Evolutionary conservation across 345 rosid species (phyloP).

Genomic region (Eucalyptus marginata): DNA sequence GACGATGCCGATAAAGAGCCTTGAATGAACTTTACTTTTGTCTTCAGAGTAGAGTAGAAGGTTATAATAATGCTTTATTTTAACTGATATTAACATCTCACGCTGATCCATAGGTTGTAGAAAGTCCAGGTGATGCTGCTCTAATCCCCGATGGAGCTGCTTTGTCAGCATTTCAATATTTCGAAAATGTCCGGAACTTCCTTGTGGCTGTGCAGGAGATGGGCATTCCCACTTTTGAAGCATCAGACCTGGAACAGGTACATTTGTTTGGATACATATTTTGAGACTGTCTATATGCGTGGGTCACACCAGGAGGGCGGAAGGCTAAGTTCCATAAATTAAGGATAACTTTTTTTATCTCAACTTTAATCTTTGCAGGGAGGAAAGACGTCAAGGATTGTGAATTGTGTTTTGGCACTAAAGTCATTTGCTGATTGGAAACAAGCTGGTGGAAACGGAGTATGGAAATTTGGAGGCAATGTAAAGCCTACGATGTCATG

Average conservation of each 20-base stretch:
- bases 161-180: constrained; percentile 79
- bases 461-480: constrained; percentile 47
- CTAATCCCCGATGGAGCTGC: constrained; percentile 78
- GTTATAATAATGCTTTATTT: background rate
- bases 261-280: background rate
- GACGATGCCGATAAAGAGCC: background rate
- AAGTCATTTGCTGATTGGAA: constrained; percentile 87
- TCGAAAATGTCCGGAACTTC: constrained; percentile 86
- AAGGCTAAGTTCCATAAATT: background rate
- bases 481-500: constrained; percentile 30
- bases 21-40: background rate
- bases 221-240: constrained; percentile 86
- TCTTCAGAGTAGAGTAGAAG: background rate
- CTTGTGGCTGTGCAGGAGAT: constrained; percentile 60
- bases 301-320: background rate
- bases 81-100: background rate
- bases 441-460: constrained; percentile 51
- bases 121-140: constrained; percentile 61
- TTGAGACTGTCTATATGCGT: background rate
- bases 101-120: constrained; percentile 46
- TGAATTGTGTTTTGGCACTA: constrained; percentile 67
- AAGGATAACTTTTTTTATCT: background rate
- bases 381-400: constrained; percentile 52
- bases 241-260: constrained; percentile 88
- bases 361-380: background rate